phyloP scores from a whole-genome alignment of 2,329 filamentous ascomycete genomes.

The Fusarium sp. region DNA sequence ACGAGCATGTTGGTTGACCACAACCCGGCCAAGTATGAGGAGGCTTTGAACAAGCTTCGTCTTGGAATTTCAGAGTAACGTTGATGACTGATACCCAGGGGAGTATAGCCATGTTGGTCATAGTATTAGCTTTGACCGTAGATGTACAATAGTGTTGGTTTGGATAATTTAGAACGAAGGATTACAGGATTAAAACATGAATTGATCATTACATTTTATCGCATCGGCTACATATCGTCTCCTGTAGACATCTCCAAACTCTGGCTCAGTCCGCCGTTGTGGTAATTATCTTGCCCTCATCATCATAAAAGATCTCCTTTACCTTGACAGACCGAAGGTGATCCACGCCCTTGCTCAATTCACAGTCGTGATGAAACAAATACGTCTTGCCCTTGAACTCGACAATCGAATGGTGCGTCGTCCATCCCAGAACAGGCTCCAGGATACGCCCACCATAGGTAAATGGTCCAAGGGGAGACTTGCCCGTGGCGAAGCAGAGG shows the following conservation, averaged over 20 bases:
- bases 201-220: neutral
- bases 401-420: constrained; percentile 80
- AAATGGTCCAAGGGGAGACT: constrained; percentile 73
- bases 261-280: constrained; percentile 43
- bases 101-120: neutral
- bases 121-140: neutral
- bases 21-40: constrained; percentile 76
- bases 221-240: neutral
- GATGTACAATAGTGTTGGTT: constrained; percentile 1
- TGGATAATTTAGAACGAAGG: neutral
- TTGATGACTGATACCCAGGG: constrained; percentile 14
- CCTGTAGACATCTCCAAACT: neutral
- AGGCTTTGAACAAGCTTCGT: constrained; percentile 67
- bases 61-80: constrained; percentile 53
- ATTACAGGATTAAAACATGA: neutral
- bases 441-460: constrained; percentile 74
- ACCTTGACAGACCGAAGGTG: constrained; percentile 78
- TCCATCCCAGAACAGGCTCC: constrained; percentile 81
- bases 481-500: constrained; percentile 71
- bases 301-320: constrained; percentile 76
- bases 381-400: constrained; percentile 76
- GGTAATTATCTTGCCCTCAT: constrained; percentile 66
- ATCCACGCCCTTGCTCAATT: constrained; percentile 71
- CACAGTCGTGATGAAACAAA: constrained; percentile 78
- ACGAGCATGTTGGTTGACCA: constrained; percentile 79